phyloP scores from a whole-genome alignment of 2,329 filamentous ascomycete genomes.

The Fusarium sp. region DNA sequence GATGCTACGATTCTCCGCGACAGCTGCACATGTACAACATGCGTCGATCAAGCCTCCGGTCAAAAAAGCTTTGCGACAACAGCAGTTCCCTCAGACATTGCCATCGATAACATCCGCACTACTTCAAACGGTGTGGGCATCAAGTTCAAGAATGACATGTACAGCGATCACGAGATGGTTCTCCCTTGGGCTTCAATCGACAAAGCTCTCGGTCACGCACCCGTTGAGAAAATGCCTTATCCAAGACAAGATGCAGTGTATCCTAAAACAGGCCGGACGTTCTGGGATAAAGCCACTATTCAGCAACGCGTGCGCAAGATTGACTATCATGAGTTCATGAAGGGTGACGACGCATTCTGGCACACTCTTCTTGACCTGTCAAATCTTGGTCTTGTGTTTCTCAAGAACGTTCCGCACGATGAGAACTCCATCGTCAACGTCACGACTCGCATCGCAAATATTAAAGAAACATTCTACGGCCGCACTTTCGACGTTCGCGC shows the following conservation, averaged over 20 bases:
- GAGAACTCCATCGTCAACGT: slow-evolving; percentile 75
- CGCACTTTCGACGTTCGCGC: slow-evolving; percentile 89
- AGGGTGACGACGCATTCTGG: slow-evolving; percentile 65
- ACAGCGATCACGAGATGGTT: slow-evolving; percentile 48
- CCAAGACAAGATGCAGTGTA: slow-evolving; percentile 44
- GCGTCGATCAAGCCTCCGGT: slow-evolving; percentile 67
- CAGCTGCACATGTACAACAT: slow-evolving; percentile 62
- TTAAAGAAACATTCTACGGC: slow-evolving; percentile 93
- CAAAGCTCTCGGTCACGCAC: slow-evolving; percentile 42
- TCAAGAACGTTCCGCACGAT: slow-evolving; percentile 77
- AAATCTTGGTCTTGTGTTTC: slow-evolving; percentile 78
- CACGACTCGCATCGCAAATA: slow-evolving; percentile 76
- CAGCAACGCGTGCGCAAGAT: slow-evolving; percentile 64
- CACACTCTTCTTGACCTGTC: slow-evolving; percentile 71
- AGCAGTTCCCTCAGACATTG: slow-evolving; percentile 52
- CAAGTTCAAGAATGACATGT: slow-evolving; percentile 66
- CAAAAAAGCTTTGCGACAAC: slow-evolving; percentile 65
- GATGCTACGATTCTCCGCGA: slow-evolving; percentile 60
- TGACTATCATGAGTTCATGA: slow-evolving; percentile 78
- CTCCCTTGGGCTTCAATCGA: slow-evolving; percentile 53
- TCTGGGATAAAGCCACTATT: slow-evolving; percentile 57
- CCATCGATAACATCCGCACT: slow-evolving; percentile 46
- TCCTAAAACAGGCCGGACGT: slow-evolving; percentile 47
- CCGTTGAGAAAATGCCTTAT: slow-evolving; percentile 36
- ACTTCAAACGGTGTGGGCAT: slow-evolving; percentile 61